phyloP scores from a whole-genome alignment of 2,329 filamentous ascomycete species.

The Cryphonectria naterciae region DNA sequence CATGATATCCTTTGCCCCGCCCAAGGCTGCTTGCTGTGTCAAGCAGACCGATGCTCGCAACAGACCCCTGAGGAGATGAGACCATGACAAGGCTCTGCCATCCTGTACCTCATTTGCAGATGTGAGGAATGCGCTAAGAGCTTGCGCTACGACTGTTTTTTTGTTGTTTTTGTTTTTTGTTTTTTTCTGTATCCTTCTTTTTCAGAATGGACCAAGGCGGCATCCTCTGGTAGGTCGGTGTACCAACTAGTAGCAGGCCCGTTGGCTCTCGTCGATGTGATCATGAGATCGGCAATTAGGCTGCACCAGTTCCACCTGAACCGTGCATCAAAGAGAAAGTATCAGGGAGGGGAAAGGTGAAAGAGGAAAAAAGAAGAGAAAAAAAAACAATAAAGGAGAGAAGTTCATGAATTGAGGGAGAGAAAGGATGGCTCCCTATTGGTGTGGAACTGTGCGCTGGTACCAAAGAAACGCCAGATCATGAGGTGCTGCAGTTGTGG shows the following conservation, averaged over 20 bases:
- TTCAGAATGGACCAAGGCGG: slow-evolving; percentile 20
- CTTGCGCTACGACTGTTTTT: slow-evolving; percentile 13
- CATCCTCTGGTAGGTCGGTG: not conserved
- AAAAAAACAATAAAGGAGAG: slow-evolving; percentile 29
- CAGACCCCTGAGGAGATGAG: not conserved
- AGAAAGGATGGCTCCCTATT: slow-evolving; percentile 21
- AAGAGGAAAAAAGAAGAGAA: slow-evolving; percentile 20
- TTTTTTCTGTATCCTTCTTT: slow-evolving; percentile 18
- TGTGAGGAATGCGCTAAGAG: slow-evolving; percentile 18
- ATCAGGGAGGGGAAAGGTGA: slow-evolving; percentile 24
- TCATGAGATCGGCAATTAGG: slow-evolving; percentile 23
- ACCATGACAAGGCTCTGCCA: slow-evolving; percentile 14
- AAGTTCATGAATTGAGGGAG: slow-evolving; percentile 24
- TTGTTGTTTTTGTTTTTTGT: slow-evolving; percentile 25
- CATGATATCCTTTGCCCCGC: slow-evolving; percentile 7
- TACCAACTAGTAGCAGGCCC: slow-evolving; percentile 11
- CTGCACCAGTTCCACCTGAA: not conserved
- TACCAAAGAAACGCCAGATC: slow-evolving; percentile 47
- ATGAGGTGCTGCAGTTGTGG: slow-evolving; percentile 43
- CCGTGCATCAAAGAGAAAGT: not conserved
- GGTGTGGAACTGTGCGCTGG: not conserved
- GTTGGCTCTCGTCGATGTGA: not conserved
- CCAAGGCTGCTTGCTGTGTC: slow-evolving; percentile 5
- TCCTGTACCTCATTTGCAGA: slow-evolving; percentile 9
- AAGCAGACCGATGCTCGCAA: slow-evolving; percentile 9